Evolutionary conservation across 805 yeast genomes (phyloP), one percentile per base, ranked within the genome.

Genomic region (Myxozyma kluyveri): DNA sequence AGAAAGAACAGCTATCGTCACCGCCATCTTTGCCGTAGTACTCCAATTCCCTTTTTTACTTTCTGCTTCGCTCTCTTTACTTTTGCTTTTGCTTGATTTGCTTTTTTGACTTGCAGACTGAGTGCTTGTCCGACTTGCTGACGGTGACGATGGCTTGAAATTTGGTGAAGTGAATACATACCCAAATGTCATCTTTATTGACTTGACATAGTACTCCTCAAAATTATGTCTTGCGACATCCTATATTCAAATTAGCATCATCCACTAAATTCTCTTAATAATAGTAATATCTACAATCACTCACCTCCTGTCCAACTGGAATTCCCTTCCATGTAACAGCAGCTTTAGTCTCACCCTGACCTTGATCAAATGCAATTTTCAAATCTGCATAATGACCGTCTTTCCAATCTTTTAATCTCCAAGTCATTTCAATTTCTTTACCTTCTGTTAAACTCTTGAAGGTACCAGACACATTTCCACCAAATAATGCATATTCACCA

Each of bases 361-460:
- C 93, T 66, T 88, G 88, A 51, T 80, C 80, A 60, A 93, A 79
- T 35, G 72, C 74, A 60, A 91, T 77, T 21, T 74, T 75, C 61
- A 93, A 72, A 3, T 74, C 75, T 1, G 97, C 93, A 66, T 64
- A 84, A 67, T 88, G 93, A 33, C 86, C 95, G n/a, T 71, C 69
- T 65, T 84, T 85, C 99, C 99, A 93, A 63, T 84, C 86, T 39
- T 76, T 80, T 58, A 93, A 75, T 68, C 97, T 80, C 99, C 99
- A 93, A 27, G 78, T 70, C 78, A 86, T 83, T 12, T 75, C 80
- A 50, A 93, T 81, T 47, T 71, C 72, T 61, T 80, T 76, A 65
- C 79, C 79, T 48, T 76, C 73, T n/a, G 73, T 78, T 54, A 87
- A 74, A 60, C 78, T 81, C 39, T 77, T 61, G 57, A 88, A 73